Percentiles rank a stretch among this genome's conserved stretches.
phyloP scores from a whole-genome alignment of 805 yeast genomes.

The Yueomyces sp. region DNA sequence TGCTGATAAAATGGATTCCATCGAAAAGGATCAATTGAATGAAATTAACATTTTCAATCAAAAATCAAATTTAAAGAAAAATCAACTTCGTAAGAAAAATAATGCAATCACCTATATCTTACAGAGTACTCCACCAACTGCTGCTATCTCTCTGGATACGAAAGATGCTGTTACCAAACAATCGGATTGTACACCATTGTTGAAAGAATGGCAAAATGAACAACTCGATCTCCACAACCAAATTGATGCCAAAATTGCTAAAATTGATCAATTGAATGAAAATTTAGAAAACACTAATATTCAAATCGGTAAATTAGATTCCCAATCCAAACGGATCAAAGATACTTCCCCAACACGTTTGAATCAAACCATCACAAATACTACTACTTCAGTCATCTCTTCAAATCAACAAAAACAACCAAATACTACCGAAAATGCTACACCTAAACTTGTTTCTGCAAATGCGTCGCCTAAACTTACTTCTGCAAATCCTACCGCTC shows the following conservation, averaged over 20 bases:
- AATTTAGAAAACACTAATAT: constrained; percentile 9
- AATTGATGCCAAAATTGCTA: constrained; percentile 18
- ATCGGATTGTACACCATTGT: neutral
- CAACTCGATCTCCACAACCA: constrained; percentile 10
- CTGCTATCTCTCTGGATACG: neutral
- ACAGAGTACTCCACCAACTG: neutral
- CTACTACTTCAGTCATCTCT: too few relatives aligned
- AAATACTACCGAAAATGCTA: neutral
- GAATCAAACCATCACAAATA: neutral
- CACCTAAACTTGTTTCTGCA: neutral
- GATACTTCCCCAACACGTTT: neutral
- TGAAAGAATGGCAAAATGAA: neutral
- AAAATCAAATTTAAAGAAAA: constrained; percentile 10
- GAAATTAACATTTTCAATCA: constrained; percentile 12
- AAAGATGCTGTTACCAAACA: neutral
- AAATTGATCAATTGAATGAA: constrained; percentile 11
- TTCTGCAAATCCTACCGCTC: neutral
- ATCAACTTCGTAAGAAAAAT: constrained; percentile 13
- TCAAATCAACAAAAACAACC: neutral
- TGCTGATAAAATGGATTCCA: constrained; percentile 13
- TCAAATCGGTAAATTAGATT: constrained; percentile 10
- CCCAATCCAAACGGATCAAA: neutral
- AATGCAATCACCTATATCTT: neutral
- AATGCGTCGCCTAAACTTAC: neutral
- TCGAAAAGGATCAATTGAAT: constrained; percentile 12